Evolutionary conservation across 2,329 filamentous ascomycete species (phyloP).

Genomic region (Aureobasidium sp.): DNA sequence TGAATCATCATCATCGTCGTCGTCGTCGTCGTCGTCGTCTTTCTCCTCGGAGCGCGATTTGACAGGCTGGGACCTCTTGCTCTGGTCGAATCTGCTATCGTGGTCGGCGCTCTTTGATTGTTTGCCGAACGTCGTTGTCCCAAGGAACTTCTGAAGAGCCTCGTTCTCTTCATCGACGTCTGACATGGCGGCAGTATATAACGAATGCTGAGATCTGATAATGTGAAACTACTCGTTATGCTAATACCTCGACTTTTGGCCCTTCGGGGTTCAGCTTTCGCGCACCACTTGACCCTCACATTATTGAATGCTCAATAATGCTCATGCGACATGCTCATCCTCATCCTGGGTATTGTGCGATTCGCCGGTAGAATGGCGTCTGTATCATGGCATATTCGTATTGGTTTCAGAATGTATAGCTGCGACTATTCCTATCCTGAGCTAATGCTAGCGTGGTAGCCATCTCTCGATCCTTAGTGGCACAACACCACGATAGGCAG

Average conservation of each 20-base stretch:
- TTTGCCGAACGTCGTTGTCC: conserved; percentile 78
- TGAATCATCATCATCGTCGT: conserved; percentile 50
- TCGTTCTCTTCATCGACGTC: conserved; percentile 46
- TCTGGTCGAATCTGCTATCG: conserved; percentile 72
- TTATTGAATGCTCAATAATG: too few relatives aligned
- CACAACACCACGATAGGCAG: not conserved
- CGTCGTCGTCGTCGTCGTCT: conserved; percentile 38
- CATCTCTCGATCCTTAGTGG: not conserved
- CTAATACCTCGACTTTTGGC: conserved; percentile 12
- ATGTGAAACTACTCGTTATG: too few relatives aligned
- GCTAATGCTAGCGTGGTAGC: not conserved
- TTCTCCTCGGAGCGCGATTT: conserved; percentile 19
- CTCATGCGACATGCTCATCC: too few relatives aligned
- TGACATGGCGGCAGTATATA: not conserved
- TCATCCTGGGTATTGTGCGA: too few relatives aligned
- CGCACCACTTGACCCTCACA: too few relatives aligned
- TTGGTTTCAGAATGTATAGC: not conserved
- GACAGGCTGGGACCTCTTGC: conserved; percentile 42
- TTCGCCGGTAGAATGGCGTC: too few relatives aligned
- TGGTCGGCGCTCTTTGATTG: conserved; percentile 66
- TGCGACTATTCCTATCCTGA: not conserved
- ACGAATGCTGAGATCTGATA: too few relatives aligned
- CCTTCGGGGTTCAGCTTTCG: conserved; percentile 6
- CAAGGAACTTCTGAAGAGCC: conserved; percentile 69
- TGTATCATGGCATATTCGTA: too few relatives aligned